These are phyloP conservation scores for Lachnum nothofagi DNA, from an alignment of 2,329 filamentous ascomycete genomes.

Conservation along the genomic window DNA sequence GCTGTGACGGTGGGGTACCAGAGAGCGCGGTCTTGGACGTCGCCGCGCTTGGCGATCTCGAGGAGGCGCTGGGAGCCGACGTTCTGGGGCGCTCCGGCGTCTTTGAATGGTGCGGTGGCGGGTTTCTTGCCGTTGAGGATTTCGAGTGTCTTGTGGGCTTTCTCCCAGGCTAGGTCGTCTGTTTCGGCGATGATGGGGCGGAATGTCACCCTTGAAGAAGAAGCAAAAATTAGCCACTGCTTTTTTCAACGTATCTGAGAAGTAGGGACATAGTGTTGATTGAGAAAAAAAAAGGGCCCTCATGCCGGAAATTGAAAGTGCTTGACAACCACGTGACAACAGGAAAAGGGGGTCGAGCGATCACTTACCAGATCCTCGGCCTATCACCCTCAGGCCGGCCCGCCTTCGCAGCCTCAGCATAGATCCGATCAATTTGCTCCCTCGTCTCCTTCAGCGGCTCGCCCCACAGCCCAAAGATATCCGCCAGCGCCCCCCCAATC, in stretches of 20 bases:
- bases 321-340: no score
- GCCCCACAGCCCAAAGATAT: slow-evolving; percentile 61
- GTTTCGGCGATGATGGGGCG: slow-evolving; percentile 57
- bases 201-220: slow-evolving; percentile 50
- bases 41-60: slow-evolving; percentile 50
- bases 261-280: no score
- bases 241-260: no score
- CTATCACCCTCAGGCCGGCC: slow-evolving; percentile 44
- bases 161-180: slow-evolving; percentile 57
- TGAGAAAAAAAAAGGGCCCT: no score
- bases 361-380: slow-evolving; percentile 48
- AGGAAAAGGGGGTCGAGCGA: no score
- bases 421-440: slow-evolving; percentile 57
- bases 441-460: slow-evolving; percentile 60
- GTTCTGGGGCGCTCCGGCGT: slow-evolving; percentile 50
- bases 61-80: slow-evolving; percentile 54
- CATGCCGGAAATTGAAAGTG: no score
- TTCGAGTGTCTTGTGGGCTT: slow-evolving; percentile 53
- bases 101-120: slow-evolving; percentile 29
- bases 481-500: slow-evolving; percentile 52
- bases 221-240: no score
- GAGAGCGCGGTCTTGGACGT: slow-evolving; percentile 56
- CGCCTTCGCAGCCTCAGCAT: slow-evolving; percentile 53
- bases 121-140: slow-evolving; percentile 42
- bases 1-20: slow-evolving; percentile 61